These are phyloP conservation scores for Isabelozyma pseudorhagii DNA, from an alignment of 805 yeast genomes.

Conservation along the genomic window DNA sequence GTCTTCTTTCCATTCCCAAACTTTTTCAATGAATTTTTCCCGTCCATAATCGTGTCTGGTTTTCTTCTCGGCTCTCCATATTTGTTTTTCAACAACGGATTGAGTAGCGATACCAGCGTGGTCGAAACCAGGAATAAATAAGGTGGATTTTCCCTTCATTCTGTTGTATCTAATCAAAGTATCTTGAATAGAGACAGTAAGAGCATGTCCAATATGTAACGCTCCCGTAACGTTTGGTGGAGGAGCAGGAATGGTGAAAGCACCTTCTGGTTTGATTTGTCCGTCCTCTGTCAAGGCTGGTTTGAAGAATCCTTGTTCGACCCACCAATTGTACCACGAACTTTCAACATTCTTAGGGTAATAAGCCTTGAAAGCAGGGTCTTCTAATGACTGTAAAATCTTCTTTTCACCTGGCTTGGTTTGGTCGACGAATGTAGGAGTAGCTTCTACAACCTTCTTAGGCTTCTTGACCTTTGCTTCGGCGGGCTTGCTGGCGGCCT, in stretches of 20 bases:
- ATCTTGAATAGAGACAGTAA: slow-evolving; percentile 94
- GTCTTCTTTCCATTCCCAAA: slow-evolving; percentile 98
- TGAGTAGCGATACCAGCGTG: slow-evolving; percentile 99
- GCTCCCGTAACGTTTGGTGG: slow-evolving; percentile 99
- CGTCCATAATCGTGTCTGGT: slow-evolving; percentile 96
- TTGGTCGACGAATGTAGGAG: slow-evolving; percentile 81
- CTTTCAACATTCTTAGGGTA: slow-evolving; percentile 91
- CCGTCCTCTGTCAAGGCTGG: slow-evolving; percentile 83
- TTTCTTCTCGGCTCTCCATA: slow-evolving; percentile 82
- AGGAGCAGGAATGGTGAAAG: slow-evolving; percentile 93
- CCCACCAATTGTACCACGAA: slow-evolving; percentile 99
- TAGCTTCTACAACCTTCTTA: slow-evolving; percentile 64
- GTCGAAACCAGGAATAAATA: slow-evolving; percentile 94
- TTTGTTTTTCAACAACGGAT: slow-evolving; percentile 93
- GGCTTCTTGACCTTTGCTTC: slow-evolving; percentile 59
- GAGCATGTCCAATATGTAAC: slow-evolving; percentile 96
- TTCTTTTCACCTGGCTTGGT: slow-evolving; percentile 93
- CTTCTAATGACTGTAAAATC: slow-evolving; percentile 78
- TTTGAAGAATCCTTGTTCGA: slow-evolving; percentile 76
- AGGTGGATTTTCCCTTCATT: slow-evolving; percentile 93
- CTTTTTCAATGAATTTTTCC: slow-evolving; percentile 80
- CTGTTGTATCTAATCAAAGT: slow-evolving; percentile 89
- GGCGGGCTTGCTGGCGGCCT: slow-evolving; percentile 38
- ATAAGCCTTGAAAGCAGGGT: slow-evolving; percentile 91
- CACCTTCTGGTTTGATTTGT: slow-evolving; percentile 72